Evolutionary conservation across 1,284 basidiomycete genomes (phyloP), one percentile per base, ranked within the genome.

Genomic region (Sphaerobolus stellatus): DNA sequence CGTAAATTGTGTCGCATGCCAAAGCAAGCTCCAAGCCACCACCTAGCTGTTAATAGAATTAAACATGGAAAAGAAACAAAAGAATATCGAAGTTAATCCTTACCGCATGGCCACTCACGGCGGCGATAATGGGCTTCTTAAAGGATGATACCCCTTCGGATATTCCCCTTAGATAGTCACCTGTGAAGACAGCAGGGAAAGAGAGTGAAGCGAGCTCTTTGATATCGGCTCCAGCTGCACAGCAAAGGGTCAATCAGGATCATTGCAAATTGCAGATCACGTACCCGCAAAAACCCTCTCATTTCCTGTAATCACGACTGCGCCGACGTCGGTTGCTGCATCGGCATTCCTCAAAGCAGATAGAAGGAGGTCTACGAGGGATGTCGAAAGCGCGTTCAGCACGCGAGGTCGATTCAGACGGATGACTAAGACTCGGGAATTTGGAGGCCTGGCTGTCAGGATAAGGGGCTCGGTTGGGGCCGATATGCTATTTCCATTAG

Each of bases 11-110:
- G n/a, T 65, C 71, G 40, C 61, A 78, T 77, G 83, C 79, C 75
- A 86, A 78, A 3, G 84, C 83, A 34, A 86, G 73, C 64, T 86
- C 84, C 59, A 82, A 84, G 34, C 84, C 84, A 31, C 84, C 84
- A 7, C 84, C 85, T 50, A 86, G 76, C 81, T 83, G 47, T n/a
- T 20, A 44, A 18, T 29, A 38, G 41, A 34, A 28, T 33, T 28
- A 31, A 49, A 29, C 29, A 13, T 20, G 30, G 34, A 43, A 1
- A 6, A 22, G 27, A 24, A 20, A 8, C 49, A 16, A 8, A 6
- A 36, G 22, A 24, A 36, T 2, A 36, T 9, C n/a, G 14, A 30
- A 36, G 9, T 3, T 28, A 14, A 24, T 22, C 68, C 81, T 62
- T 46, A 84, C 81, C 24, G 83, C 83, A 61, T 81, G 83, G 7